Percentiles rank a stretch among this genome's conserved stretches.
Conservation (phyloP, 2,329 filamentous ascomycete species). For the Arthrocladium fulminans region DNA sequence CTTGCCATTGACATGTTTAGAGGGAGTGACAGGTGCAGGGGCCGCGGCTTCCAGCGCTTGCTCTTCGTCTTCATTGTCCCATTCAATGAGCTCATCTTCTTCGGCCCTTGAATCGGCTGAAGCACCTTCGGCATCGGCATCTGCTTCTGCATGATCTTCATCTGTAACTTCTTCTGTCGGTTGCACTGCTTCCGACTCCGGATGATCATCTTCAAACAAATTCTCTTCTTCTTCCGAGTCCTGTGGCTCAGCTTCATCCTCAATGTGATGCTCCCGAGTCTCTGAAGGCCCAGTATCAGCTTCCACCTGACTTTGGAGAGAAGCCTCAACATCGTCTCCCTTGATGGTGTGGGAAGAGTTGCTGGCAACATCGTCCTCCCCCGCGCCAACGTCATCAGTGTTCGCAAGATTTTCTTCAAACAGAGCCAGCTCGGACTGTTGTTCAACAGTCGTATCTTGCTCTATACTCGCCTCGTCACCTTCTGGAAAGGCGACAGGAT, state of each 20-base stretch:
- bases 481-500: neutral
- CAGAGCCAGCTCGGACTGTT: neutral
- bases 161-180: neutral
- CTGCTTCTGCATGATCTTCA: neutral
- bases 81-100: slow-evolving; percentile 6
- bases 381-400: neutral
- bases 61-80: neutral
- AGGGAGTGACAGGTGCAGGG: slow-evolving; percentile 14
- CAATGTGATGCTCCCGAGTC: neutral
- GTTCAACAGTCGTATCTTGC: neutral
- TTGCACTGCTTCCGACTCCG: slow-evolving; percentile 1
- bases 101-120: neutral
- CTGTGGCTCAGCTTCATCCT: neutral
- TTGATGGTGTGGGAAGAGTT: neutral
- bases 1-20: slow-evolving; percentile 14
- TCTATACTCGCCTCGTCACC: neutral
- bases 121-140: neutral
- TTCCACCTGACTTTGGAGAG: neutral
- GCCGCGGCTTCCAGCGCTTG: neutral
- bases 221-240: slow-evolving; percentile 15
- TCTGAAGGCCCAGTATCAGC: neutral
- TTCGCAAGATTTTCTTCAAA: neutral
- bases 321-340: neutral
- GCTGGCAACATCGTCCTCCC: neutral
- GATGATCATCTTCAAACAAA: slow-evolving; percentile 10